Conservation (phyloP, 495 filamentous ascomycete genomes). For the Trichoderma erinaceum region DNA sequence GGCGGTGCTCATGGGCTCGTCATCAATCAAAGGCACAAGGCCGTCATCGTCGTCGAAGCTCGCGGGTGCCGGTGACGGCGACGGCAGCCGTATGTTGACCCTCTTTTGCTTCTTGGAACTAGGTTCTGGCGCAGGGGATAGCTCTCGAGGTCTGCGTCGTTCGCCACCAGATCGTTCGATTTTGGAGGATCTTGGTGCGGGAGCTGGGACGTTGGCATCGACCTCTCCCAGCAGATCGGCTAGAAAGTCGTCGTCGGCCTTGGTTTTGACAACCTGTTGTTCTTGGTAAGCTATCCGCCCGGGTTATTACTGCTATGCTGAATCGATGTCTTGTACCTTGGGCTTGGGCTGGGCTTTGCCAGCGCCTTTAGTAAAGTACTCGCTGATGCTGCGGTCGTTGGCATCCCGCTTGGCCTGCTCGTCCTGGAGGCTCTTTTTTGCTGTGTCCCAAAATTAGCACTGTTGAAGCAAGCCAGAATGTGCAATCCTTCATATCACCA, state of each 20-base stretch:
- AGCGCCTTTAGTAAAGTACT: conserved; percentile 80
- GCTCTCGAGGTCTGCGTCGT: conserved; percentile 67
- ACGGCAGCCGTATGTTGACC: conserved; percentile 37
- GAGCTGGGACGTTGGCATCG: conserved; percentile 68
- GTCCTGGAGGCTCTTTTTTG: conserved; percentile 85
- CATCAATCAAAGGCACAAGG: conserved; percentile 44
- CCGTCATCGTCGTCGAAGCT: conserved; percentile 49
- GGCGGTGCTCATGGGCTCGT: conserved; percentile 36
- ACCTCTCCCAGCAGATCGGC: conserved; percentile 80
- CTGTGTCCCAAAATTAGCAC: conserved; percentile 29
- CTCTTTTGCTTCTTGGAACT: conserved; percentile 47
- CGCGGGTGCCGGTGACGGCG: conserved; percentile 37
- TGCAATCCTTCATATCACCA: not conserved
- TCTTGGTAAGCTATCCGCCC: not conserved
- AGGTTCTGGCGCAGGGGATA: conserved; percentile 63
- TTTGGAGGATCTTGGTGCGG: conserved; percentile 40
- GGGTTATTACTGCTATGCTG: conserved; percentile 16
- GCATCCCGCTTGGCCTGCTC: conserved; percentile 79
- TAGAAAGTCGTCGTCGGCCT: conserved; percentile 83
- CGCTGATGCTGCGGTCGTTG: conserved; percentile 83
- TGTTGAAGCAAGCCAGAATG: not conserved
- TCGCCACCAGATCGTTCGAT: conserved; percentile 60
- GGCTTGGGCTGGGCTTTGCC: conserved; percentile 62
- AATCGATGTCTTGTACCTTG: conserved; percentile 52
- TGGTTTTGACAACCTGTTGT: conserved; percentile 53